phyloP scores from a whole-genome alignment of 1,139 yeast genomes.

The Blastobotrys serpentis region DNA sequence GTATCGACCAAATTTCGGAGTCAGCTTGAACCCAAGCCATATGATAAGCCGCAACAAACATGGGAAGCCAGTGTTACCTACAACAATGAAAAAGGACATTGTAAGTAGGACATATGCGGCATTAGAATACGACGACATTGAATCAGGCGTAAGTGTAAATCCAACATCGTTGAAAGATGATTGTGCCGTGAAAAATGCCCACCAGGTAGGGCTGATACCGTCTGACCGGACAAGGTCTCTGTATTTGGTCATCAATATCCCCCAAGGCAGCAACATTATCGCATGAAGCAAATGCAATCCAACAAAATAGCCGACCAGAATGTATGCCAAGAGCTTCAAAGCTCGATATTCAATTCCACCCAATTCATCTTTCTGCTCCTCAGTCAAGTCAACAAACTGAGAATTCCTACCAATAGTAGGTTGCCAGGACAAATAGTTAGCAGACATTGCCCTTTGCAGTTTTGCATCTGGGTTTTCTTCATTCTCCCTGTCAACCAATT shows the following conservation, averaged over 20 bases:
- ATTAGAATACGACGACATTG: constrained; percentile 64
- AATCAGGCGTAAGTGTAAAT: constrained; percentile 71
- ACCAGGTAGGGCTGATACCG: constrained; percentile 80
- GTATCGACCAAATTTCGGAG: constrained; percentile 53
- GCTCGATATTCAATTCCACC: constrained; percentile 98
- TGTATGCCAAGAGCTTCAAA: constrained; percentile 66
- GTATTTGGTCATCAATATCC: constrained; percentile 47
- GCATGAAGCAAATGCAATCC: constrained; percentile 70
- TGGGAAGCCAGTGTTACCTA: constrained; percentile 95
- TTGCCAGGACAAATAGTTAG: constrained; percentile 75
- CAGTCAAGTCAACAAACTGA: constrained; percentile 76
- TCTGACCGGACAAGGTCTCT: constrained; percentile 44
- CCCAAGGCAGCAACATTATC: constrained; percentile 65
- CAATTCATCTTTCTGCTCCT: constrained; percentile 83
- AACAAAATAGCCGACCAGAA: constrained; percentile 64
- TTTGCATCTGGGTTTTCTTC: constrained; percentile 6
- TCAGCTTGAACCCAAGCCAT: constrained; percentile 69
- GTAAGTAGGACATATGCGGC: constrained; percentile 65
- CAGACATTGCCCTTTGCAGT: constrained; percentile 34
- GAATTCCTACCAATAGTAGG: constrained; percentile 97
- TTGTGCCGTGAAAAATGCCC: constrained; percentile 83
- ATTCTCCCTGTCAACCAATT: constrained; percentile 6
- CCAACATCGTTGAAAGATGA: constrained; percentile 86
- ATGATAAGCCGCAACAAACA: constrained; percentile 72
- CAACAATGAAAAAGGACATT: constrained; percentile 66